A percentile compares a stretch with the other conserved stretches of the same genome.
Evolutionary conservation across 2,329 filamentous ascomycete genomes (phyloP).

Genomic region (Chrysoporthe austroafricana): DNA sequence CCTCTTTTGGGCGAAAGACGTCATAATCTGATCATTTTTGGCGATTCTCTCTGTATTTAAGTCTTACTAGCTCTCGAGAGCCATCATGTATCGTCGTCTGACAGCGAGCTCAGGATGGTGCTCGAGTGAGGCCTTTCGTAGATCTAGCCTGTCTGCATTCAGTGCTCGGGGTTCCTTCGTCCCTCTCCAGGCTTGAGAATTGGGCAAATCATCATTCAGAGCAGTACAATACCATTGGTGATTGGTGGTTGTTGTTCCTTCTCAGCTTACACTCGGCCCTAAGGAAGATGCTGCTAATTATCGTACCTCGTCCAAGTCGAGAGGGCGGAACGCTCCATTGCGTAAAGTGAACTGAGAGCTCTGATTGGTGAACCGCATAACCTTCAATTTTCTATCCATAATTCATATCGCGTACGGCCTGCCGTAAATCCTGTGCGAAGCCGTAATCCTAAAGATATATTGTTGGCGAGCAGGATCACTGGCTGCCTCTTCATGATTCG

Average conservation of each 20-base stretch:
- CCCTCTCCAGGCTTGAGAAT: neutral
- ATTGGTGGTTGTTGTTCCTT: neutral
- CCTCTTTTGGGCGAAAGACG: neutral
- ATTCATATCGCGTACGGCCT: too few relatives aligned
- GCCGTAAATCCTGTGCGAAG: too few relatives aligned
- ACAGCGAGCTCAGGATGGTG: too few relatives aligned
- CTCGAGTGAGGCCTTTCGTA: neutral
- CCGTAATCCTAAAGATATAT: too few relatives aligned
- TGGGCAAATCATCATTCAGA: neutral
- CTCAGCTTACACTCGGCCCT: neutral
- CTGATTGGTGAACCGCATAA: too few relatives aligned
- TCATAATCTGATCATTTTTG: neutral
- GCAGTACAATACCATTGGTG: neutral
- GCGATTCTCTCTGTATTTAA: neutral
- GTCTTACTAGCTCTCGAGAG: neutral
- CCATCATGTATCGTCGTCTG: too few relatives aligned
- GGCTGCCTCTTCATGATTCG: too few relatives aligned
- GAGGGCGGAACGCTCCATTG: too few relatives aligned
- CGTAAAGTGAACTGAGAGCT: too few relatives aligned
- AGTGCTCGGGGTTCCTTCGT: neutral
- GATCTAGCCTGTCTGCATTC: neutral
- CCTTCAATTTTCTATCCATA: too few relatives aligned
- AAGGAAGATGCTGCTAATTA: neutral
- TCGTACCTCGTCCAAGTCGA: too few relatives aligned
- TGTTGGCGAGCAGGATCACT: too few relatives aligned